phyloP scores from a whole-genome alignment of 208 protist genomes.

The Strigomonas culicis region DNA sequence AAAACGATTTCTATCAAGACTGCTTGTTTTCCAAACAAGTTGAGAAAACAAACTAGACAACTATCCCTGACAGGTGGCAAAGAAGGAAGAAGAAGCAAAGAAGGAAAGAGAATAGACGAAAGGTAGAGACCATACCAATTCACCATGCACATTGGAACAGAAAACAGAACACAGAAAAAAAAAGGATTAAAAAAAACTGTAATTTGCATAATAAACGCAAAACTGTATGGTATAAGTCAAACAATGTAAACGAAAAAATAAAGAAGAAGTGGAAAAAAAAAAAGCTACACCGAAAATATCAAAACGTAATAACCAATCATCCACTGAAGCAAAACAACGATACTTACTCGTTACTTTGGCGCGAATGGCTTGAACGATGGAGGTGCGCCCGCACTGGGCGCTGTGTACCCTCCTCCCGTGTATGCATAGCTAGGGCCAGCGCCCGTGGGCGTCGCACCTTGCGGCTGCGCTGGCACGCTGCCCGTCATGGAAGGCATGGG shows the following conservation, averaged over 20 bases:
- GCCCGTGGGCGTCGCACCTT: neutral
- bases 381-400: neutral
- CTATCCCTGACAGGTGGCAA: neutral
- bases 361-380: conserved; percentile 18
- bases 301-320: neutral
- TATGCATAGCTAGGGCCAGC: neutral
- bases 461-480: neutral
- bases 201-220: neutral
- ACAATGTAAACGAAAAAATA: neutral
- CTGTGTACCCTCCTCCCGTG: neutral
- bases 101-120: neutral
- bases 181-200: neutral
- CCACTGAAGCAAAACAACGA: neutral
- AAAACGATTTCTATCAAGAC: conserved; percentile 1
- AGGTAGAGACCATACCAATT: neutral
- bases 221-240: neutral
- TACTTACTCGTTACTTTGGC: conserved; percentile 3
- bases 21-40: neutral
- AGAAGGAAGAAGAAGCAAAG: neutral
- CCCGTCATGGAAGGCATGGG: neutral
- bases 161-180: conserved; percentile 3
- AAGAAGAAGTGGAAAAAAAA: neutral
- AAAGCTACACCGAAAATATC: neutral
- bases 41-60: no score
- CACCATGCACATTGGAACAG: neutral